Evolutionary conservation across 495 filamentous ascomycete species (phyloP).

Genomic region (Mytilinidion resinicola): DNA sequence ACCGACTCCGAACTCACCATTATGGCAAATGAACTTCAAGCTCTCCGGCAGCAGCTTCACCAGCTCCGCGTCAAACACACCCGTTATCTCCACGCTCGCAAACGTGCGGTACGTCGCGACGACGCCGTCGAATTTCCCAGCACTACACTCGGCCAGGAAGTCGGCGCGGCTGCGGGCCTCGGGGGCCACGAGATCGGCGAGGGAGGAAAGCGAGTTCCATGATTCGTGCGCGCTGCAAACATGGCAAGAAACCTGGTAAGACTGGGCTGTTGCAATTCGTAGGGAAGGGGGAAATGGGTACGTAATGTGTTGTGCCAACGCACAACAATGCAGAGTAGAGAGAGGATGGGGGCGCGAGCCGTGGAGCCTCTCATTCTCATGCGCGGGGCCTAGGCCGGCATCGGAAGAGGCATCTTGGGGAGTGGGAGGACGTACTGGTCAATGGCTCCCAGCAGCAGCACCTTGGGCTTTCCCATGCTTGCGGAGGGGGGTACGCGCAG

Average conservation of each 20-base stretch:
- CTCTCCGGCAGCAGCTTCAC: conserved; percentile 55
- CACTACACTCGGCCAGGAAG: conserved; percentile 67
- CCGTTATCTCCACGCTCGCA: conserved; percentile 58
- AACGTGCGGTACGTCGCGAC: conserved; percentile 74
- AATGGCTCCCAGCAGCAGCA: conserved; percentile 33
- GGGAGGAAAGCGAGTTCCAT: conserved; percentile 45
- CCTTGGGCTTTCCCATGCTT: conserved; percentile 33
- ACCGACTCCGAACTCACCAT: conserved; percentile 41
- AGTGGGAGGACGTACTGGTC: conserved; percentile 33
- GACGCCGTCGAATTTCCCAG: conserved; percentile 62
- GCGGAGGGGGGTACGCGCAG: neutral
- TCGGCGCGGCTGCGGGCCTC: conserved; percentile 50
- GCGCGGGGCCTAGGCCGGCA: conserved; percentile 1
- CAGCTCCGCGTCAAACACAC: conserved; percentile 45
- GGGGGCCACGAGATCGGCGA: conserved; percentile 48
- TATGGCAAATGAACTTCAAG: conserved; percentile 75
- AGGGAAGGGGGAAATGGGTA: neutral
- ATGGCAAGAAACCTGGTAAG: conserved; percentile 7
- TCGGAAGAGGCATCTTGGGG: conserved; percentile 2
- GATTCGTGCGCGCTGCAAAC: conserved; percentile 41
- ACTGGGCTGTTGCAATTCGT: neutral
- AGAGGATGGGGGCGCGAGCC: no score
- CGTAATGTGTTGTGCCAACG: neutral
- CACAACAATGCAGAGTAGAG: conserved; percentile 4
- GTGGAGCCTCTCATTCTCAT: no score